phyloP scores from a whole-genome alignment of 164 flowering plant genomes.

The Malania oleifera region DNA sequence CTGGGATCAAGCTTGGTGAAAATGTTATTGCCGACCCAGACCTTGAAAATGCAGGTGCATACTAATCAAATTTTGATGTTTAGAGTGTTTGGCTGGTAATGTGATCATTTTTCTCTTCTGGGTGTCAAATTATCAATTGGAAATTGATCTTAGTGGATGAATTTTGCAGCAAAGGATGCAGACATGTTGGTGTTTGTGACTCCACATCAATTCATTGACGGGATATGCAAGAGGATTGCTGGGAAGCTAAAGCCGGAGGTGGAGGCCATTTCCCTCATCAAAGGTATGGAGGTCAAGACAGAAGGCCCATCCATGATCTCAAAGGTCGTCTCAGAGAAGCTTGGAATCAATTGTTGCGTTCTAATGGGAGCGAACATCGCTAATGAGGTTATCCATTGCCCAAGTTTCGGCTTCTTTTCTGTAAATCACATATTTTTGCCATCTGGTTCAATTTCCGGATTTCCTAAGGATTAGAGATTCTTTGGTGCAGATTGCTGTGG shows the following conservation, averaged over 20 bases:
- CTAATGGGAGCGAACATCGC: constrained; percentile 98
- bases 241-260: constrained; percentile 64
- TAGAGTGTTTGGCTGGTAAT: background rate
- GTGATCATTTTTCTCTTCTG: background rate
- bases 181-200: constrained; percentile 88
- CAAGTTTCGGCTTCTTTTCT: background rate
- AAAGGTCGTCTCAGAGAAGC: constrained; percentile 54
- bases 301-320: constrained; percentile 97
- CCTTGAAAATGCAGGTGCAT: constrained; percentile 91
- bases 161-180: constrained; percentile 75
- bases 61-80: background rate
- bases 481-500: constrained; percentile 71
- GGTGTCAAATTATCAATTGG: background rate
- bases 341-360: constrained; percentile 83
- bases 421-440: background rate
- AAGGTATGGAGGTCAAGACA: constrained; percentile 94
- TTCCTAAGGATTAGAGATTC: constrained; percentile 1
- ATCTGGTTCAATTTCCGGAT: background rate
- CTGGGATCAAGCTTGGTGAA: constrained; percentile 88
- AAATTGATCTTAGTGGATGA: constrained; percentile 6
- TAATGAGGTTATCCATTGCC: constrained; percentile 51
- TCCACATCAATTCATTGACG: constrained; percentile 96
- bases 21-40: constrained; percentile 93
- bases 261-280: constrained; percentile 80
- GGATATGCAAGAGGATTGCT: constrained; percentile 65